phyloP scores from a whole-genome alignment of 1,139 yeast genomes.

The Scheffersomyces quercinus region DNA sequence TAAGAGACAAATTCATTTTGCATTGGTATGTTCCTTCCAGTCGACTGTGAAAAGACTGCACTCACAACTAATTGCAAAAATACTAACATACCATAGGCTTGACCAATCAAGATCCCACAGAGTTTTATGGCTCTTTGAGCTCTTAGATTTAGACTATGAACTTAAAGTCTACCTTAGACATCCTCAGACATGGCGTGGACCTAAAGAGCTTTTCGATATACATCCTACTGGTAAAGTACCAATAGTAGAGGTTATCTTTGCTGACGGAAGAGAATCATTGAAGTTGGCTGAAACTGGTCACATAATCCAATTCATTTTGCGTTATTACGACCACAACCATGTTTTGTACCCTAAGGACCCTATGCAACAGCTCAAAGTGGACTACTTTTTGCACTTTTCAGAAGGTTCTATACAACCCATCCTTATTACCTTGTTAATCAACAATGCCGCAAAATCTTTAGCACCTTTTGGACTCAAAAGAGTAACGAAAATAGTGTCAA shows the following conservation, averaged over 20 bases:
- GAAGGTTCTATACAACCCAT: conserved; percentile 60
- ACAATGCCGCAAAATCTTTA: conserved; percentile 35
- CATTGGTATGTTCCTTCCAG: conserved; percentile 27
- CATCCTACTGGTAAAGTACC: conserved; percentile 64
- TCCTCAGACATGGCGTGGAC: conserved; percentile 43
- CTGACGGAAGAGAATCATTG: conserved; percentile 39
- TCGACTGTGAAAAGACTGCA: no score
- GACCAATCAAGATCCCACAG: conserved; percentile 56
- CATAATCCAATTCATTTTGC: conserved; percentile 45
- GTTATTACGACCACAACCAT: conserved; percentile 38
- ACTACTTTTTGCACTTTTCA: conserved; percentile 53
- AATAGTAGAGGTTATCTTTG: conserved; percentile 45
- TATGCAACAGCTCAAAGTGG: conserved; percentile 40
- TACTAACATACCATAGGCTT: conserved; percentile 30
- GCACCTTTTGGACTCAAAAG: conserved; percentile 52
- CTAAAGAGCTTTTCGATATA: conserved; percentile 46
- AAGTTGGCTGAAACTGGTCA: conserved; percentile 49
- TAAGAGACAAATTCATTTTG: conserved; percentile 26
- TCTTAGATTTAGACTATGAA: conserved; percentile 52
- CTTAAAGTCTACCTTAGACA: conserved; percentile 51
- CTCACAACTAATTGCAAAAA: neutral
- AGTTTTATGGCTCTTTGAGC: conserved; percentile 56
- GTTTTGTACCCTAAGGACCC: conserved; percentile 32
- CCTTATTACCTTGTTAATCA: conserved; percentile 41
- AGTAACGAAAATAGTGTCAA: conserved; percentile 40